Base-by-base conservation (phyloP, 768 basidiomycete genomes). In the Serendipita sp. region DNA sequence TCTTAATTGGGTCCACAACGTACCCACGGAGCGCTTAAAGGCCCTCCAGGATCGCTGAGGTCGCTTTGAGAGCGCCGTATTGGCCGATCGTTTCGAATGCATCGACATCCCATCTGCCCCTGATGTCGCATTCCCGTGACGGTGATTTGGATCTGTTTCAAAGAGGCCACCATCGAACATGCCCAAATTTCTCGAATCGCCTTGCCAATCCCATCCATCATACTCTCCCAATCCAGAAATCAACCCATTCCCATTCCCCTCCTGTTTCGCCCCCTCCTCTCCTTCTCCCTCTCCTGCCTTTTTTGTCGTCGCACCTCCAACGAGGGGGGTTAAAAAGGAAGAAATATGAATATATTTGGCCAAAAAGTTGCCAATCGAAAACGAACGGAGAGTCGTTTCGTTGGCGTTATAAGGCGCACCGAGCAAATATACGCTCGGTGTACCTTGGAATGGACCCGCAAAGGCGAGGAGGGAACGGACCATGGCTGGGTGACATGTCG, bases 381-480 rank as follows among this genome's bases (percentile, higher is more conserved):
- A 44, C 2, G n/a, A 28, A 15, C 36, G 64, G 1, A 51, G 32
- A 5, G n/a, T 51, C 13, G 44, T 65, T 30, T 79, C 79, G 4
- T 79, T 76, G 34, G 73, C 71, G 64, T 74, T 74, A n/a, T 68
- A 67, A 35, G 75, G 70, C 68, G 78, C 77, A 28, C 80, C 79
- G 11, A 81, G 72, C 18, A 73, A 64, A 67, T 80, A 81, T 0
- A 80, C 78, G 3, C 77, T 65, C 65, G 78, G 79, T 0, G 79
- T 79, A 8, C 81, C 80, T 52, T 80, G 71, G 66, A 81, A 79
- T 0, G 80, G 79, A 1, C 78, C 65, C 11, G 78, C 79, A 2
- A 81, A 79, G 80, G 65, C 2, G 32, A 44, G 11, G 15, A 82
- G 65, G 2, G 80, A 81, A 3, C 77, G 71, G 16, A 81, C 66